Evolutionary conservation across 2,329 filamentous ascomycete species (phyloP).

Genomic region (Rhynchosporium secalis): DNA sequence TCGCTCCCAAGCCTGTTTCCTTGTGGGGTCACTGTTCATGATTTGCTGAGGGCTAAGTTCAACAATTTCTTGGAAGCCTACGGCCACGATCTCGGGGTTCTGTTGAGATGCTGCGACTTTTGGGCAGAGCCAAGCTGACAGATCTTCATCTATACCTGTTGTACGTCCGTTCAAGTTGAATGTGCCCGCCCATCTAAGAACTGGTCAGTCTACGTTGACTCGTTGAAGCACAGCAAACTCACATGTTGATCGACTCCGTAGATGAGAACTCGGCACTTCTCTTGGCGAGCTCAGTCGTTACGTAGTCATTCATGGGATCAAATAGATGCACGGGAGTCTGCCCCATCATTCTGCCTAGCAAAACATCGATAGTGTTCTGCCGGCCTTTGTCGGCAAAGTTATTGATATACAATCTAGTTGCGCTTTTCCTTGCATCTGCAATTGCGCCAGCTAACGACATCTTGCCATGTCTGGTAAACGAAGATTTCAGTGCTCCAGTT

Average conservation of each 20-base stretch:
- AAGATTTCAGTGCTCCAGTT: slow-evolving; percentile 92
- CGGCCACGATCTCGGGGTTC: slow-evolving; percentile 81
- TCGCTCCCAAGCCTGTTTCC: slow-evolving; percentile 82
- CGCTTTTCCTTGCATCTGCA: slow-evolving; percentile 93
- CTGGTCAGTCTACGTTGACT: background rate
- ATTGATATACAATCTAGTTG: slow-evolving; percentile 93
- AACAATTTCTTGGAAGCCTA: slow-evolving; percentile 98
- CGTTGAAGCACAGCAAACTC: slow-evolving; percentile 3
- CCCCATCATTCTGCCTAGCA: slow-evolving; percentile 81
- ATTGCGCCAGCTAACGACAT: slow-evolving; percentile 93
- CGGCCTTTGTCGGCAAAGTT: slow-evolving; percentile 93
- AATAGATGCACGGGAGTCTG: slow-evolving; percentile 83
- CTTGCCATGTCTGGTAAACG: slow-evolving; percentile 90
- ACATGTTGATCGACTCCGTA: slow-evolving; percentile 69
- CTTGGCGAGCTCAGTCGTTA: slow-evolving; percentile 72
- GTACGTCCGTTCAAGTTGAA: slow-evolving; percentile 94
- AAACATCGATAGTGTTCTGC: slow-evolving; percentile 92
- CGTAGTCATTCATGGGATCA: slow-evolving; percentile 92
- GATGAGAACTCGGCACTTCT: slow-evolving; percentile 73
- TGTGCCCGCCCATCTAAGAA: slow-evolving; percentile 64
- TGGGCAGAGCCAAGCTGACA: slow-evolving; percentile 84
- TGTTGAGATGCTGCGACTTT: slow-evolving; percentile 54
- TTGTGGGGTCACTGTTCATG: slow-evolving; percentile 93
- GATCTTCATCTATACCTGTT: slow-evolving; percentile 72
- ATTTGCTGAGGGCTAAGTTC: slow-evolving; percentile 96